Evolutionary conservation across 139 green algal genomes (phyloP).

Genomic region (Yamagishiella unicocca): DNA sequence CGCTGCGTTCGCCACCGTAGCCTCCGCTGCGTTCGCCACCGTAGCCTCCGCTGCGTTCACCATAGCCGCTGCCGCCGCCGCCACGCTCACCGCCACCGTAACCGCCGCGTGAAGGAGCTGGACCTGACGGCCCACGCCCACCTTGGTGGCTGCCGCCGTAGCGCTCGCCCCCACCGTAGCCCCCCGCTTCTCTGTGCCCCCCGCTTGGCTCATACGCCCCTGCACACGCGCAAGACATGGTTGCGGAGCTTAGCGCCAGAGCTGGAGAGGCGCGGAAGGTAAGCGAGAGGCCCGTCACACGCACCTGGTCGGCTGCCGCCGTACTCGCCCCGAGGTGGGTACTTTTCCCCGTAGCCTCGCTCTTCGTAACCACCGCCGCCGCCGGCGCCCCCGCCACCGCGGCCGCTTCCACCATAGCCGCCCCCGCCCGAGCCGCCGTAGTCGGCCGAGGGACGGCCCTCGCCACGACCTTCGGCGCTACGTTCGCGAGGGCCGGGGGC

Average conservation of each 20-base stretch:
- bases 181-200: conserved; percentile 1
- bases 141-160: background rate
- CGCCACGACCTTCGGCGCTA: conserved; percentile 11
- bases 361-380: conserved; percentile 32
- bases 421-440: conserved; percentile 15
- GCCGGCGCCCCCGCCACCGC: conserved; percentile 1
- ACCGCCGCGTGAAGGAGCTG: background rate
- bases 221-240: conserved; percentile 1
- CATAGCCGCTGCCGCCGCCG: conserved; percentile 14
- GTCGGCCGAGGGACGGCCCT: background rate
- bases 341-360: conserved; percentile 21
- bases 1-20: background rate
- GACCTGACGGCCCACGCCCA: background rate
- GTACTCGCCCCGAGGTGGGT: conserved; percentile 1
- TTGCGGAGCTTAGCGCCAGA: background rate
- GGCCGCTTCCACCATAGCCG: conserved; percentile 26
- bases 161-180: conserved; percentile 6
- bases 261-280: background rate
- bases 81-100: background rate
- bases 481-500: background rate
- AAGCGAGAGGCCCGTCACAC: too few species aligned
- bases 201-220: conserved; percentile 4
- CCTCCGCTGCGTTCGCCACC: background rate
- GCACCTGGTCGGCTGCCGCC: conserved; percentile 5
- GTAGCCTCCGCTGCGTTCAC: background rate